Base-by-base conservation (phyloP, 345 rosid genomes). In the Syzygium aqueum region DNA sequence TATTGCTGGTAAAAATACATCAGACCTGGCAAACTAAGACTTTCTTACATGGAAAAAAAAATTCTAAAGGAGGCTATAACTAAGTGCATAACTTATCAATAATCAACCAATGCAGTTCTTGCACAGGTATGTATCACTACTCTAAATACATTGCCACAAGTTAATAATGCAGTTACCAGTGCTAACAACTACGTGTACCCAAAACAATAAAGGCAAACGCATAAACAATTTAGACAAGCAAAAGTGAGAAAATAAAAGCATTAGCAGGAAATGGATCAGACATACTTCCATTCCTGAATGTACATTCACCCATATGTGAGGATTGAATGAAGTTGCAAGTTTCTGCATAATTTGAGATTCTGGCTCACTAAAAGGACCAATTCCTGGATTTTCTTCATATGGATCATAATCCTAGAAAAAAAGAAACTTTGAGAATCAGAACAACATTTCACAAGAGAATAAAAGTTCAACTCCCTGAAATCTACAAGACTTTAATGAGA, bases 231-330 rank as follows among this genome's bases (percentile, higher is more conserved):
- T 50, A 14, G 37, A 59, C 57, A 63, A 67, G 28, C 77, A 67
- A 86, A 51, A n/a, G 84, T 40, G 40, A 86, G 82, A 65, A 27
- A 12, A n/a, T 51, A 50, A 30, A 65, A 50, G 19, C 57, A 63
- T n/a, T 63, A 67, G 87, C 53, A 30, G 51, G 0, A 86, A 21
- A 86, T 85, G 77, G 16, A 77, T 51, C 28, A 84, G 43, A 87
- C 93, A 90, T 77, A 95, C 99, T 93, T 96, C 96, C 96, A 96
- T 97, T 90, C 99, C 99, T 51, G 99, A 96, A 90, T 96, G 99
- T 37, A 98, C 99, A 87, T 96, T 98, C 61, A 95, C 93, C 99
- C 99, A 96, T 63, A 96, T 86, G 89, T 96, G 98, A 91, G 99
- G 99, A 89, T 94, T 94, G 90, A 98, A 98, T 53, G 99, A 93